Conservation (phyloP, 768 basidiomycete genomes). For the Gloeopeniophorella convolvens region DNA sequence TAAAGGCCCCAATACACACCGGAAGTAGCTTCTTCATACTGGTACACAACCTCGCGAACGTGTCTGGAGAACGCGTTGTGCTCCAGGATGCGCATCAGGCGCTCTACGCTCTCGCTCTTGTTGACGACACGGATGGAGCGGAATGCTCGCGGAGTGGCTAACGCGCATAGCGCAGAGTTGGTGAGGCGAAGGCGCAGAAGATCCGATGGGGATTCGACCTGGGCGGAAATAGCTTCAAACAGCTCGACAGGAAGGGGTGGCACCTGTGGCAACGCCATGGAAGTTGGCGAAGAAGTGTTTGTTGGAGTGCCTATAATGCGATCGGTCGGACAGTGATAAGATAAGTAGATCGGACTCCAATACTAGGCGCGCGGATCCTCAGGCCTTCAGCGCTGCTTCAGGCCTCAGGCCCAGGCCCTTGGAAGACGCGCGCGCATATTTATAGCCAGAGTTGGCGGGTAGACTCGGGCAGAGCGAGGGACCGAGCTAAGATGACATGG, state of each 20-base stretch:
- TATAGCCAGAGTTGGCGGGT: too few species aligned
- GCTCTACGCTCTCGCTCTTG: background rate
- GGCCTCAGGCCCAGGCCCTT: too few species aligned
- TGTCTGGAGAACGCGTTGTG: background rate
- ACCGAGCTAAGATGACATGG: too few species aligned
- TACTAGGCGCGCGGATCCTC: too few species aligned
- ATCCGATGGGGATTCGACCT: background rate
- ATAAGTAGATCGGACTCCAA: too few species aligned
- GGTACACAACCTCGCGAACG: slow-evolving; percentile 1
- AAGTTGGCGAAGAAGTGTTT: too few species aligned
- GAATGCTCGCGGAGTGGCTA: slow-evolving; percentile 8
- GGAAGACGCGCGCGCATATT: too few species aligned
- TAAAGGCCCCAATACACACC: background rate
- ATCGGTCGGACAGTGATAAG: too few species aligned
- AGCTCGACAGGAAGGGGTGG: background rate
- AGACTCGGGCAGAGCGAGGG: too few species aligned
- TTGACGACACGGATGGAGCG: background rate
- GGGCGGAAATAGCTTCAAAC: background rate
- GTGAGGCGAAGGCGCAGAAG: slow-evolving; percentile 1
- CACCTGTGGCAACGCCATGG: too few species aligned
- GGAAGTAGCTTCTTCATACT: slow-evolving; percentile 2
- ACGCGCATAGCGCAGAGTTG: background rate
- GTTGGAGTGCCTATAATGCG: too few species aligned
- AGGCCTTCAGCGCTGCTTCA: too few species aligned
- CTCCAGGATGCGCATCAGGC: background rate